Evolutionary conservation across 768 basidiomycete species (phyloP).

Genomic region (Boletus sp.): DNA sequence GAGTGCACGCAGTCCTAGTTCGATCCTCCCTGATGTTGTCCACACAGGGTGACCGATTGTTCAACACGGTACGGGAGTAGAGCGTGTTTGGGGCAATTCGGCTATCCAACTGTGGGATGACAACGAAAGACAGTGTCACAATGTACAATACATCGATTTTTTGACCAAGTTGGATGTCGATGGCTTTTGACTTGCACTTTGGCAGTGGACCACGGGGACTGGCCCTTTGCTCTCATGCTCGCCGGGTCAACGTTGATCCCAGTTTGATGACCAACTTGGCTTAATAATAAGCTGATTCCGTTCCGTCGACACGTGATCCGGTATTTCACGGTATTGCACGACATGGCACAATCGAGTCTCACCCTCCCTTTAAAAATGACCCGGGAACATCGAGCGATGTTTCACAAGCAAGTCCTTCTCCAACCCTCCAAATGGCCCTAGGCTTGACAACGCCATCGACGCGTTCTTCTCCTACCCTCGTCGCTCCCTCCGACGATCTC

Average conservation of each 20-base stretch:
- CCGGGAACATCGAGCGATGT: too few species aligned
- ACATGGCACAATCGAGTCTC: constrained; percentile 31
- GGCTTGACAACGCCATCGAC: background rate
- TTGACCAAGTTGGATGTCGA: background rate
- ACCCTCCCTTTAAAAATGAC: constrained; percentile 11
- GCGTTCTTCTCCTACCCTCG: constrained; percentile 34
- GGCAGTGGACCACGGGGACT: too few species aligned
- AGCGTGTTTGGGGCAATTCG: too few species aligned
- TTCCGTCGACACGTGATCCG: constrained; percentile 27
- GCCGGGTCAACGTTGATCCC: background rate
- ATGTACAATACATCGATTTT: background rate
- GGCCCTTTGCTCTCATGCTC: too few species aligned
- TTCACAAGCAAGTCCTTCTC: background rate
- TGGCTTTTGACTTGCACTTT: background rate
- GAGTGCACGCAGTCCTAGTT: constrained; percentile 28
- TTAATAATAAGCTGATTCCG: too few species aligned
- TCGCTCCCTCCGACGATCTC: constrained; percentile 31
- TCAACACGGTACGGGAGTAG: constrained; percentile 60
- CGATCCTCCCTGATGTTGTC: background rate
- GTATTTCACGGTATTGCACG: constrained; percentile 29
- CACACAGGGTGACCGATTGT: constrained; percentile 76
- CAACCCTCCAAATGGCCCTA: background rate
- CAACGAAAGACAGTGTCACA: background rate
- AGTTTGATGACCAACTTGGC: too few species aligned
- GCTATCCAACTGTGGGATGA: background rate